Base-by-base conservation (phyloP, 2,329 filamentous ascomycete genomes). In the Aspergillus sergii region DNA sequence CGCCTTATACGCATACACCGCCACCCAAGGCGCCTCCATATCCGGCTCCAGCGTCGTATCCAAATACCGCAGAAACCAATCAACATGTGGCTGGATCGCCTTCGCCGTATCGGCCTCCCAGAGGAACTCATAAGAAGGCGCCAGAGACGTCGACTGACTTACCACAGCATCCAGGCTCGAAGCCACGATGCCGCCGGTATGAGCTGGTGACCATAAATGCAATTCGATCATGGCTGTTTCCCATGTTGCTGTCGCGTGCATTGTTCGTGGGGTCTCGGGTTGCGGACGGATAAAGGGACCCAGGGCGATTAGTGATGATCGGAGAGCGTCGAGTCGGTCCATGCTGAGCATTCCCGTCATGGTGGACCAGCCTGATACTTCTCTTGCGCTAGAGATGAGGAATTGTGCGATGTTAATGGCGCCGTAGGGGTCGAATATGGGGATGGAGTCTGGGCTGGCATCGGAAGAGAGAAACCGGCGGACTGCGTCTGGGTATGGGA, bases 391-490 rank as follows among this genome's bases (percentile, higher is more conserved):
- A 5, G 79, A 81, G 16, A 80, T 73, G 11, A 81, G 67, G 54
- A 81, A 81, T 28, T 80, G 77, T 1, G 78, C 73, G 34, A 81
- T 77, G 57, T 80, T 81, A 60, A 80, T 76, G 6, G 78, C 78
- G 3, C 79, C 79, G 57, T 80, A 81, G 0, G 78, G 73, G 55
- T 80, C 78, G 39, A 81, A 81, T 1, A 66, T 19, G 0, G 78
- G 74, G 14, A 80, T 65, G 1, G 70, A 67, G 30, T 61, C 58
- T 11, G 74, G 60, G 9, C 73, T 68, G 0, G 65, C 50, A n/a
- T 73, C 69, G 0, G 72, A 66, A 7, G 79, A 78, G 7, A 81
- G 64, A 51, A 80, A 75, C 14, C 62, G 67, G 14, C 77, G 75
- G n/a, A 80, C 74, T 0, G 78, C 77, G 59, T 79, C 78, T 8